Base-by-base conservation (phyloP, 352 stramenopile species). In the Pythium insidiosum region DNA sequence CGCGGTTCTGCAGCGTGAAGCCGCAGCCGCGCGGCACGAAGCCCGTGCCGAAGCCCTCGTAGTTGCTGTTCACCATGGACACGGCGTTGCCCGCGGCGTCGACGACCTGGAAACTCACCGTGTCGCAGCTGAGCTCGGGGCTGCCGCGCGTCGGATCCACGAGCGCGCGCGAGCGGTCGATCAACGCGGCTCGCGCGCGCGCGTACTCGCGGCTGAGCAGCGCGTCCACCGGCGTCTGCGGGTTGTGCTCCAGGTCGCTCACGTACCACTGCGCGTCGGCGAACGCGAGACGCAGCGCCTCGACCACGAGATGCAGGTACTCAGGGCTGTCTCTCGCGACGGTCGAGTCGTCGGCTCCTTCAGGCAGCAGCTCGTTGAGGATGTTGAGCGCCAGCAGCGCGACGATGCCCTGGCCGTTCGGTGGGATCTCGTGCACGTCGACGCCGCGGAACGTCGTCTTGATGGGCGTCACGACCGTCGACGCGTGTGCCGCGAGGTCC, bases 1-100 rank as follows among this genome's bases (percentile, higher is more conserved):
- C 96, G 22, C 96, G 77, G 72, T 98, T 99, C 65, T 99, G 96
- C 28, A 99, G 58, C 10, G 94, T 88, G 67, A 99, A 98, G 23
- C 96, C 95, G 52, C 84, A 97, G 15, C 76, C 76, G 15, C 83
- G 53, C 0, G 95, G 95, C 38, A 98, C 87, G 35, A 98, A 83
- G n/a, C 76, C 94, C 21, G 89, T 96, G 29, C 96, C 96, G 55
- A 99, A 99, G 34, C 88, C 91, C 65, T 94, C 88, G 62, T 97
- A 99, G 71, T 98, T 99, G 55, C 83, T 97, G 68, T 98, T 98
- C 16, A 99, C 95, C 76, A 98, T 97, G 19, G 91, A 98, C 25
- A 98, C 90, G 4, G 96, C 95, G 61, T 98, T 98, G 19, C 95
- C 96, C 5, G 73, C 52, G 6, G 62, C 61, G 53, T 99, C 96